Percentiles rank a stretch among this genome's conserved stretches.
Conservation (phyloP, 2,329 filamentous ascomycete species). For the Beauveria rudraprayagi region DNA sequence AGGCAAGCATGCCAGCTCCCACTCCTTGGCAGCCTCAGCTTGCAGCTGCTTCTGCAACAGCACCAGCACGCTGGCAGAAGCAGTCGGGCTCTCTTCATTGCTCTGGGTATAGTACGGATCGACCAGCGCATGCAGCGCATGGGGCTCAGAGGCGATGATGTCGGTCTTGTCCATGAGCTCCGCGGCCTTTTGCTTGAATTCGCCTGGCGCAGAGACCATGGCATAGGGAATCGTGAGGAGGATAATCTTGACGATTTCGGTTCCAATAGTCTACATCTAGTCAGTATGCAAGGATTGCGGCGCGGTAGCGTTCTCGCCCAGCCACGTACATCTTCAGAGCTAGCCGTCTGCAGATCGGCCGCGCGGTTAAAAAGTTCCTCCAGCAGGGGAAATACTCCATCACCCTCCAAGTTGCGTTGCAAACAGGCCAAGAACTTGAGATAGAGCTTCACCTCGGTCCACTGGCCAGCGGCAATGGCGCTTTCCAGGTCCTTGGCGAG, state of each 20-base stretch:
- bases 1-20: conserved; percentile 64
- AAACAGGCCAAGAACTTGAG: conserved; percentile 85
- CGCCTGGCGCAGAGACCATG: conserved; percentile 63
- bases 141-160: conserved; percentile 82
- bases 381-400: conserved; percentile 76
- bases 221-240: conserved; percentile 89
- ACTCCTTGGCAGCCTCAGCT: conserved; percentile 63
- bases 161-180: conserved; percentile 88
- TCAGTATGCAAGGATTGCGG: not conserved
- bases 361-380: conserved; percentile 87
- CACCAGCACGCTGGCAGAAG: conserved; percentile 62
- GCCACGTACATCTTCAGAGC: conserved; percentile 75
- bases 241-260: conserved; percentile 95
- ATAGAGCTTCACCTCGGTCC: conserved; percentile 85
- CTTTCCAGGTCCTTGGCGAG: conserved; percentile 55
- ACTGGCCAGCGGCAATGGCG: conserved; percentile 64
- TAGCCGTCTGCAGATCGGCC: conserved; percentile 87
- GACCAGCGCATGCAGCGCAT: conserved; percentile 75
- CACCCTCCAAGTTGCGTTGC: conserved; percentile 69
- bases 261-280: conserved; percentile 48
- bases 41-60: conserved; percentile 82
- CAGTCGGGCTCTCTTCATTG: conserved; percentile 54
- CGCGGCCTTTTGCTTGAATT: conserved; percentile 64
- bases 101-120: conserved; percentile 70
- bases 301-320: not conserved